These are phyloP conservation scores for Ustilago vetiveriae DNA, from an alignment of 1,284 basidiomycete species.

Conservation along the genomic window DNA sequence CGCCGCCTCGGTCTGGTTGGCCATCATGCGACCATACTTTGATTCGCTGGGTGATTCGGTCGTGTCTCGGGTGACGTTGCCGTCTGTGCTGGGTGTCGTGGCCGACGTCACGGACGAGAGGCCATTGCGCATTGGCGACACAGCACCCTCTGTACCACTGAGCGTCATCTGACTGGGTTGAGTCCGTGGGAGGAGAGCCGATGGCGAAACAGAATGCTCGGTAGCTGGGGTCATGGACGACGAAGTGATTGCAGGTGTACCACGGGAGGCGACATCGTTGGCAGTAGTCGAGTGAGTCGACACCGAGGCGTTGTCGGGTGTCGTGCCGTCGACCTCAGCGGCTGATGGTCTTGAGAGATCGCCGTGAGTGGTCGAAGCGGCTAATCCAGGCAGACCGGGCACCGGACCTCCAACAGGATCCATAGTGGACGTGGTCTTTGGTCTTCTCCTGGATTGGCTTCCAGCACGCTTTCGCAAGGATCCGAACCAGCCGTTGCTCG, in stretches of 20 bases:
- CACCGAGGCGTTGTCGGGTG: constrained; percentile 31
- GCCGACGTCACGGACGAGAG: constrained; percentile 1
- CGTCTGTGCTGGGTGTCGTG: background rate
- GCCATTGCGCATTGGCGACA: constrained; percentile 15
- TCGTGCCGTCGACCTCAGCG: constrained; percentile 7
- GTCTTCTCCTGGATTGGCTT: constrained; percentile 38
- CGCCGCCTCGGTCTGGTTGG: constrained; percentile 24
- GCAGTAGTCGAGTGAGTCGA: constrained; percentile 39
- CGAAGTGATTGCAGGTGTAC: constrained; percentile 9
- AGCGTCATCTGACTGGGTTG: background rate
- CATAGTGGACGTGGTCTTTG: constrained; percentile 31
- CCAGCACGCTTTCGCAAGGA: constrained; percentile 44
- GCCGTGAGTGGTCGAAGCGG: constrained; percentile 8
- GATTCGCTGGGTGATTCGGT: constrained; percentile 43
- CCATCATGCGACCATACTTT: constrained; percentile 28
- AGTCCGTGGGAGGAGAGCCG: constrained; percentile 3
- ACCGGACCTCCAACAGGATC: constrained; percentile 6
- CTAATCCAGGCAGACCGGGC: constrained; percentile 4
- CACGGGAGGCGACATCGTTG: constrained; percentile 23
- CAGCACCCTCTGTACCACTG: constrained; percentile 1
- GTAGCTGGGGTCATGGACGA: constrained; percentile 25
- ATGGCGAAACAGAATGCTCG: constrained; percentile 12
- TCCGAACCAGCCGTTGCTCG: constrained; percentile 47
- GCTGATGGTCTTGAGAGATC: constrained; percentile 12
- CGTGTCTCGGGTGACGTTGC: constrained; percentile 8